Base-by-base conservation (phyloP, 2,329 filamentous ascomycete species). In the Monosporascus sp. region DNA sequence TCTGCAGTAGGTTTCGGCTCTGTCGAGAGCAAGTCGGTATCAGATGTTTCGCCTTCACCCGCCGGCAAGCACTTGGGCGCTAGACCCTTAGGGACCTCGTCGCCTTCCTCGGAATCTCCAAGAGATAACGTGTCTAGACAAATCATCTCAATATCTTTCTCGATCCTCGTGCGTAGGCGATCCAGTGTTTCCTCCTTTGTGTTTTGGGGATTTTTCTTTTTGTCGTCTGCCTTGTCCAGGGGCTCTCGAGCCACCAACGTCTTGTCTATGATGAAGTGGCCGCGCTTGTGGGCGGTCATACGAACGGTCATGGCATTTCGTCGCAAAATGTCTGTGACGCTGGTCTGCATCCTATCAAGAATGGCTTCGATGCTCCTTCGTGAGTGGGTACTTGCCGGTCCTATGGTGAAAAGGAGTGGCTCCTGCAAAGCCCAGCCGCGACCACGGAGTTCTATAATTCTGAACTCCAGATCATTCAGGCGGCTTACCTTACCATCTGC, bases 261-360 rank as follows among this genome's bases (percentile, higher is more conserved):
- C 58, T 78, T 78, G 62, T 79, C 74, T n/a, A 80, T 55, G 16
- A 82, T 71, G 22, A 79, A 71, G 52, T 82, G 79, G 0, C 79
- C 79, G 44, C 79, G 73, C 61, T 82, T 82, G 58, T 78, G 71
- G 7, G 76, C 74, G 3, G 71, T 73, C 62, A 82, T 67, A 22
- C 73, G 76, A 49, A 80, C 69, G 5, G 74, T 71, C 40, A 74
- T 70, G 24, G 77, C 74, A 53, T 77, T 73, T 24, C 75, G 73
- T 48, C 73, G 71, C 24, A 82, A 69, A 6, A 78, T 71, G 50
- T 80, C 74, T 19, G 72, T 69, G 7, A 82, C 72, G 5, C 79
- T 76, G 1, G 76, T 75, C 59, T 81, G 76, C 20, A 82, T 66
- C 38, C 79, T 73, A 52, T 81, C 77, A 27, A 82, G 64, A 5